Evolutionary conservation across 2,329 filamentous ascomycete species (phyloP).

Genomic region (Sporothrix inflata): DNA sequence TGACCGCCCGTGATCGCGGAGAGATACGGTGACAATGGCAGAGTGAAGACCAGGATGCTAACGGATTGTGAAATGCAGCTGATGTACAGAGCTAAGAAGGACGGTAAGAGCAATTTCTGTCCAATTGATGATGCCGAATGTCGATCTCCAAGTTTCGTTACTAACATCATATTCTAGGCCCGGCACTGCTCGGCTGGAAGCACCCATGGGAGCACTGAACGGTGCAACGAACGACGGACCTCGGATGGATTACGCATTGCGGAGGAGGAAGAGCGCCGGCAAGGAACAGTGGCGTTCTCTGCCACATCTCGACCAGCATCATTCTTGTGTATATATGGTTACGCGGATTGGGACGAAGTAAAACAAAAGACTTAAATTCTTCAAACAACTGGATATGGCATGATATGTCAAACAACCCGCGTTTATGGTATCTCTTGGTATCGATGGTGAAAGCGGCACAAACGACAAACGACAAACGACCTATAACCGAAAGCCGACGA

Average conservation of each 20-base stretch:
- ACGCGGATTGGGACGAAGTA: constrained; percentile 4
- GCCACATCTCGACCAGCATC: background rate
- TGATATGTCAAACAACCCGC: background rate
- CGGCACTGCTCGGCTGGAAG: constrained; percentile 87
- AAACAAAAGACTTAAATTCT: background rate
- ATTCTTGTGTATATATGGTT: constrained; percentile 25
- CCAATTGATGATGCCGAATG: background rate
- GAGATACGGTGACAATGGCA: background rate
- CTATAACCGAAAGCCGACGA: background rate
- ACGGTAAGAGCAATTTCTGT: constrained; percentile 59
- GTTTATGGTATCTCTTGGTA: constrained; percentile 4
- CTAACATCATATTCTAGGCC: constrained; percentile 48
- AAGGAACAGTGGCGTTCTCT: background rate
- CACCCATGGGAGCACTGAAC: constrained; percentile 93
- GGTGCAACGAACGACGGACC: background rate
- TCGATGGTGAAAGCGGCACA: background rate
- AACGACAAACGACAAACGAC: background rate
- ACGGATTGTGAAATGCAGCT: constrained; percentile 57
- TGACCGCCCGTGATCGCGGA: constrained; percentile 42
- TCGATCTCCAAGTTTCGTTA: background rate
- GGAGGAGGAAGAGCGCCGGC: background rate
- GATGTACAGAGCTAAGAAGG: constrained; percentile 96
- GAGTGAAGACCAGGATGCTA: constrained; percentile 23
- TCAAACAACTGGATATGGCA: background rate
- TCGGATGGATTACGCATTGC: background rate